These are phyloP conservation scores for Medicago lupulina DNA, from an alignment of 306 rosid genomes.

Conservation along the genomic window DNA sequence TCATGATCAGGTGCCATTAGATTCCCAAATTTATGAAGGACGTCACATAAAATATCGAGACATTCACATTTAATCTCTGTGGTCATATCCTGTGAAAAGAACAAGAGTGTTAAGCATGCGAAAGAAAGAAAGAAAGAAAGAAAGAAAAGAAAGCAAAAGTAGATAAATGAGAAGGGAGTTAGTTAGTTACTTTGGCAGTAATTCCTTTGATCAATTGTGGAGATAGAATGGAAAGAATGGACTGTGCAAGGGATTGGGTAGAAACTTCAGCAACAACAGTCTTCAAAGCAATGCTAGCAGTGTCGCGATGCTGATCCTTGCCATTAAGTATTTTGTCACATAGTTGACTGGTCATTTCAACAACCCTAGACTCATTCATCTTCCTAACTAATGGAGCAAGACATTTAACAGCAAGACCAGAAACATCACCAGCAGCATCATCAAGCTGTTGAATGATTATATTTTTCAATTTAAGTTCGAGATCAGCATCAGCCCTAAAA, in stretches of 20 bases:
- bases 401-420: conserved; percentile 94
- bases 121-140: conserved; percentile 13
- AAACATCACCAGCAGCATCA: conserved; percentile 94
- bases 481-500: conserved; percentile 81
- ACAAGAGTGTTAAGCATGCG: not conserved
- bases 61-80: conserved; percentile 92
- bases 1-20: conserved; percentile 82
- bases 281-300: conserved; percentile 97
- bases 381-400: conserved; percentile 96
- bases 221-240: conserved; percentile 71
- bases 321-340: conserved; percentile 88
- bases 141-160: conserved; percentile 5
- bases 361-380: conserved; percentile 81
- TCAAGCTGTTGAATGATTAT: conserved; percentile 93
- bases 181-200: conserved; percentile 61
- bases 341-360: conserved; percentile 84
- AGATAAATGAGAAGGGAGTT: conserved; percentile 7
- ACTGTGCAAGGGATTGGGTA: conserved; percentile 84
- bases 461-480: conserved; percentile 69
- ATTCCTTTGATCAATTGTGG: conserved; percentile 85
- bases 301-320: conserved; percentile 94
- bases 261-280: conserved; percentile 93
- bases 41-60: conserved; percentile 86
- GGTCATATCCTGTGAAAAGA: conserved; percentile 61
- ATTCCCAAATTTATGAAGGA: conserved; percentile 91